A percentile compares a stretch with the other conserved stretches of the same genome.
phyloP scores from a whole-genome alignment of 805 yeast genomes.

The Lipomyces orientalis region DNA sequence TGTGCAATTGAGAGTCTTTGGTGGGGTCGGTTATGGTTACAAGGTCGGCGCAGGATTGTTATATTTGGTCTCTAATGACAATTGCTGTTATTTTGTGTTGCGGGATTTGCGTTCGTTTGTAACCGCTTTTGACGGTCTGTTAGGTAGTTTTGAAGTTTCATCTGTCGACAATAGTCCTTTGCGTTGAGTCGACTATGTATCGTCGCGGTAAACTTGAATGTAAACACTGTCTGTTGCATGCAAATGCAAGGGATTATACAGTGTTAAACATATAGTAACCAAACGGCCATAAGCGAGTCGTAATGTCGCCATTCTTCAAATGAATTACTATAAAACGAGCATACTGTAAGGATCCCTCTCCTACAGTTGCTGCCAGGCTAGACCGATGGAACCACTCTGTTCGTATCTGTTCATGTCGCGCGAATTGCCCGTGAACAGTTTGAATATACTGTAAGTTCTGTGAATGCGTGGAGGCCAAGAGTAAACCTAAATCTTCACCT shows the following conservation, averaged over 20 bases:
- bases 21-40: not conserved
- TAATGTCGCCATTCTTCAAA: too few relatives aligned
- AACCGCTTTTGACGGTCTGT: not conserved
- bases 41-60: not conserved
- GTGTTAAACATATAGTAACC: too few relatives aligned
- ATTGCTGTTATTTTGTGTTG: not conserved
- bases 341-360: not conserved
- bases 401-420: not conserved
- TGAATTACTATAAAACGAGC: not conserved
- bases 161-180: not conserved
- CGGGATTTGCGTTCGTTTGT: not conserved
- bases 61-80: not conserved
- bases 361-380: not conserved
- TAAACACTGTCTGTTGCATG: too few relatives aligned
- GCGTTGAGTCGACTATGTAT: not conserved
- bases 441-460: not conserved
- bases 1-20: not conserved
- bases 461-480: not conserved
- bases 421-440: too few relatives aligned
- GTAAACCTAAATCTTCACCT: not conserved
- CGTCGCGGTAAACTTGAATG: not conserved
- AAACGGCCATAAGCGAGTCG: too few relatives aligned
- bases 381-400: not conserved
- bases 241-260: not conserved
- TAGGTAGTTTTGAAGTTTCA: not conserved